These are phyloP conservation scores for Fomes fomentarius DNA, from an alignment of 1,284 basidiomycete genomes.

Conservation along the genomic window DNA sequence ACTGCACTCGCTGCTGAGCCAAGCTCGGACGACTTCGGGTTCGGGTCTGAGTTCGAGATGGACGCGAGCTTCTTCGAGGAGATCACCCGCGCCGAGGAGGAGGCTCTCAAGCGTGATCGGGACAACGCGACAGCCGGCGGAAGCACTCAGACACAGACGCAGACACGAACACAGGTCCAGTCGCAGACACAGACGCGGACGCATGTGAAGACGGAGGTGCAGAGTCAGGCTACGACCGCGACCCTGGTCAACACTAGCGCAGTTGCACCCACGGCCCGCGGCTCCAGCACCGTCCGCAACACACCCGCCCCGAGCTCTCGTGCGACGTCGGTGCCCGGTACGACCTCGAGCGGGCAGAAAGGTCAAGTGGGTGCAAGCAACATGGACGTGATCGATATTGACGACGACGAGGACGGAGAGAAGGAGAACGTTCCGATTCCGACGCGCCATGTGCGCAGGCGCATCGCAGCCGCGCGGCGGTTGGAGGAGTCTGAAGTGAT, in stretches of 20 bases:
- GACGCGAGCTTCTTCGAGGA: conserved; percentile 42
- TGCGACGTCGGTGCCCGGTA: conserved; percentile 3
- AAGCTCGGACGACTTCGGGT: conserved; percentile 36
- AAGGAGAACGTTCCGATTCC: conserved; percentile 64
- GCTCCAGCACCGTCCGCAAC: background rate
- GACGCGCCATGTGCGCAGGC: conserved; percentile 54
- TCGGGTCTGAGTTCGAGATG: conserved; percentile 38
- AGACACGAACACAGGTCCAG: conserved; percentile 3
- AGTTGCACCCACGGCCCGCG: background rate
- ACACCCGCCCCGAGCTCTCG: conserved; percentile 8
- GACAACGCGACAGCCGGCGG: no score
- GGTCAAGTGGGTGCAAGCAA: background rate
- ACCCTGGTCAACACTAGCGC: conserved; percentile 5
- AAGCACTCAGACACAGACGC: background rate
- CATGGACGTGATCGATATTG: conserved; percentile 37
- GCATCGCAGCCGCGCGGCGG: conserved; percentile 30
- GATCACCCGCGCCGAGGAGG: conserved; percentile 41
- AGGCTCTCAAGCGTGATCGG: conserved; percentile 24
- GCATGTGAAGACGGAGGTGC: conserved; percentile 7
- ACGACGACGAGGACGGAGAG: conserved; percentile 53
- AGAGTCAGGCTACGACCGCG: conserved; percentile 6
- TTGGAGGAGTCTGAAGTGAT: conserved; percentile 22
- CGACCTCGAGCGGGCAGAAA: conserved; percentile 8
- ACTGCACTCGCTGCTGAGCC: conserved; percentile 11
- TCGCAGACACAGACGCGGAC: background rate